Base-by-base conservation (phyloP, 805 yeast genomes). In the Kodamaea neixiangensis region DNA sequence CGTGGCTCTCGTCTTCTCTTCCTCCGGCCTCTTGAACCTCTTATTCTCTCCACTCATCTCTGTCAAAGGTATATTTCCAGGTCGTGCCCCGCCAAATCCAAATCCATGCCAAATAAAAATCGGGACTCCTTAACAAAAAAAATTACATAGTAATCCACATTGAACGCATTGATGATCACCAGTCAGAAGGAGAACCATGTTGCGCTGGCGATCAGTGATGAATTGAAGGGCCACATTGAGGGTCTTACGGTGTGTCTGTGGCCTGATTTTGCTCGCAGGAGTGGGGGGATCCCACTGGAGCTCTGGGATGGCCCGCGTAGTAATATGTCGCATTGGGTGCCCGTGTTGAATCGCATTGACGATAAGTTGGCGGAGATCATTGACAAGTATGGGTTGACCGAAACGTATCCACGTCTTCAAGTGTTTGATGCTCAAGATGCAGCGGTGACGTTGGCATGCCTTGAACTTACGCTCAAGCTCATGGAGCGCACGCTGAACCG, bases 321-420 rank as follows among this genome's bases (percentile, higher is more conserved):
- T 34, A 87, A 89, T 58, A 67, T 93, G 31, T 78, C 78, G 53
- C 85, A 84, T 52, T 92, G 96, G 94, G 80, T 88, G 22, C 79
- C 86, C 0, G 82, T 89, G 1, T 72, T 93, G 58, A 87, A 90
- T 65, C 75, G 85, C 58, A 82, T 92, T 61, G 97, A 92, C 63
- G 77, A 73, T 10, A 76, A 89, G 5, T 69, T 89, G 48, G 87
- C 83, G 47, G 58, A 60, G 3, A 70, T 78, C 18, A 78, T 87
- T 13, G 68, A 68, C 6, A 81, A 81, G 53, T 86, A 89, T 59
- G 72, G 69, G 31, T 66, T 84, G 48, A 76, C 72, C 33, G 73
- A 73, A 11, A 78, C 77, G 15, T 59, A 67, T 47, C 78, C 82
- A 3, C 75, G 67, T 41, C 75, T 88, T 15, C 68, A 67, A 21